Base-by-base conservation (phyloP, 176 grass and related monocot genomes). In the Oryza glumipatula region DNA sequence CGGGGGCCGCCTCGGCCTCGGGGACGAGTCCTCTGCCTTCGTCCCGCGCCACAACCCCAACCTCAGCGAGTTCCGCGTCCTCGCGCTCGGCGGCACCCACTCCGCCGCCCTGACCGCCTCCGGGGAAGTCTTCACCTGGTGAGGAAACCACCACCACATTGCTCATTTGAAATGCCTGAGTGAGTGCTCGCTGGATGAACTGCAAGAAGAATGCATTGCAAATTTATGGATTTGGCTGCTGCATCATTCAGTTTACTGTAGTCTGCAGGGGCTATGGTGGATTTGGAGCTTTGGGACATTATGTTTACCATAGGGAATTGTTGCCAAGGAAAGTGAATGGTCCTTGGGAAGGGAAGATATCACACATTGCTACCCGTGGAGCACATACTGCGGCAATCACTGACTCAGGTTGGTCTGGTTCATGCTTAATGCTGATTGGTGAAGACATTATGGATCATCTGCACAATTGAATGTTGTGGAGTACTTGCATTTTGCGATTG, bases 251-350 rank as follows among this genome's bases (percentile, higher is more conserved):
- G 85, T 89, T 94, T 86, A 76, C 81, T 92, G 88, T 94, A 99
- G 96, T 77, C 86, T 96, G 88, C 91, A 99, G 93, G 96, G 96
- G 96, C 78, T 96, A 96, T 81, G 96, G 93, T 86, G 96, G 96
- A 54, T 99, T 99, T 89, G 96, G 96, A 90, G 96, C 96, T 92
- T 79, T 96, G 46, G 96, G 96, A 13, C 96, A 99, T 84, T 89
- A 89, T 47, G 96, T 94, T 52, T 96, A 99, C 78, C 91, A 91
- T 36, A 96, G 91, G 75, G 96, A 99, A 74, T 66, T 99, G 16
- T 76, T 96, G 77, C 96, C 91, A 3, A 94, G 44, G 81, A 68
- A 86, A 77, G 93, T 99, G 21, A 88, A 94, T 33, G 96, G 83
- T 64, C 79, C 89, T 65, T 99, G 96, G 96, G 73, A 74, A 44